Base-by-base conservation (phyloP, 2,329 filamentous ascomycete species). In the Neopestalotiopsis sp. region DNA sequence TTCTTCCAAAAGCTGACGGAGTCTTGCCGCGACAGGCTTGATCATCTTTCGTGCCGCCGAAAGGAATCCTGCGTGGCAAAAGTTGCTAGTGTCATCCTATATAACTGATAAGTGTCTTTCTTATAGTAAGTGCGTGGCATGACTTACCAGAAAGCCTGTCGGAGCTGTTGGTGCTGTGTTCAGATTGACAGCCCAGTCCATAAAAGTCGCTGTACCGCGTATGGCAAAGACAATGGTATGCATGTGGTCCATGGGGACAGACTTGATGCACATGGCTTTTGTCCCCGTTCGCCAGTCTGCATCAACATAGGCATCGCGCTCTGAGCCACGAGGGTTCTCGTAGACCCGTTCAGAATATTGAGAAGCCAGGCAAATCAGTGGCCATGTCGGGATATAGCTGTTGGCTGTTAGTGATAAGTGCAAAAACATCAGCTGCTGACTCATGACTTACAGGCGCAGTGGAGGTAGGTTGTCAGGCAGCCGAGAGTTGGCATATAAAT, bases 111-210 rank as follows among this genome's bases (percentile, higher is more conserved):
- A 62, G 59, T 62, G 1, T 9, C 49, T 10, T 34, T 34, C 24
- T 4, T 12, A 34, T 17, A 24, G 34, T 5, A 24, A 5, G 14
- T 40, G 7, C 20, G 57, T 9, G 40, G 12, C 17, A 13, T 9
- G 32, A 71, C 81, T 76, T 72, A 85, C 83, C 32, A 97, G 84
- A 76, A 97, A 96, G 1, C 87, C 88, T 0, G 76, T 77, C 0
- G 94, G 93, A 1, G 89, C 84, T 0, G 87, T 84, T 0, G 93
- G 93, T 0, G 87, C 89, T 1, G 88, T 88, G 64, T 92, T 89
- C 67, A 96, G 86, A 78, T 97, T 97, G 60, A 96, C 92, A 1
- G 92, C 88, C 94, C 94, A 97, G 80, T 97, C 94, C 83, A 92
- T 90, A 73, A 96, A 92, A 6, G 89, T 92, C 30, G 93, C 89